Evolutionary conservation across 2,329 filamentous ascomycete species (phyloP), one percentile per base, ranked within the genome.

Genomic region (Colletotrichum higginsianum): DNA sequence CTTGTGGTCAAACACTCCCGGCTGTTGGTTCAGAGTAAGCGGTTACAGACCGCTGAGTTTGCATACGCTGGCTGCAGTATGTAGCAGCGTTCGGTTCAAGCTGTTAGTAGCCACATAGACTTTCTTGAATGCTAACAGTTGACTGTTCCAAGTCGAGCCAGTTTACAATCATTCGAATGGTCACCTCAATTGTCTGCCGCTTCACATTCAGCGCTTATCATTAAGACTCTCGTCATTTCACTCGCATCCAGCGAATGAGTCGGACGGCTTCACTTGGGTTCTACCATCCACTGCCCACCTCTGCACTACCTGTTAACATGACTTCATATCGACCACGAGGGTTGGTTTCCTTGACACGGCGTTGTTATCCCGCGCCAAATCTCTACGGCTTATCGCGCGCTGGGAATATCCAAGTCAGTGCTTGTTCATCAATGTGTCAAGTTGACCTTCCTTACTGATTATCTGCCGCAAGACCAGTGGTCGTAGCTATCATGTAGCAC

Each of bases 401-500:
- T 18, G 21, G 46, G 35, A 52, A 40, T 15, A 42, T 38, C n/a
- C 35, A 18, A 40, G 60, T 62, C 9, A 50, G 60, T 62, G 5
- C 35, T 30, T 23, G 21, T 12, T 26, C 40, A n/a, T 42, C 16
- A 5, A 3, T 21, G 9, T 26, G 3, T 30, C n/a, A 42, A 7
- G 8, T 13, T 23, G 12, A 62, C 3, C 26, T 47, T 11, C 4
- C 3, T 35, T 16, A 23, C 21, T 47, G 23, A 56, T 65, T 12
- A 26, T n/a, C 9, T 44, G 3, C 8, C 35, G n/a, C 35, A 18
- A 61, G 42, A 38, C 56, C 30, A 50, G 35, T 71, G 69, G 57
- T 69, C 76, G 46, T 38, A 23, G 18, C 11, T 67, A 69, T 16
- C 52, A 47, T 44, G 40, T 16, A 40, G 69, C n/a, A 35, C 40